A percentile compares a stretch with the other conserved stretches of the same genome.
These are phyloP conservation scores for Nannizzia gypsea DNA, from an alignment of 2,329 filamentous ascomycete genomes.

Conservation along the genomic window DNA sequence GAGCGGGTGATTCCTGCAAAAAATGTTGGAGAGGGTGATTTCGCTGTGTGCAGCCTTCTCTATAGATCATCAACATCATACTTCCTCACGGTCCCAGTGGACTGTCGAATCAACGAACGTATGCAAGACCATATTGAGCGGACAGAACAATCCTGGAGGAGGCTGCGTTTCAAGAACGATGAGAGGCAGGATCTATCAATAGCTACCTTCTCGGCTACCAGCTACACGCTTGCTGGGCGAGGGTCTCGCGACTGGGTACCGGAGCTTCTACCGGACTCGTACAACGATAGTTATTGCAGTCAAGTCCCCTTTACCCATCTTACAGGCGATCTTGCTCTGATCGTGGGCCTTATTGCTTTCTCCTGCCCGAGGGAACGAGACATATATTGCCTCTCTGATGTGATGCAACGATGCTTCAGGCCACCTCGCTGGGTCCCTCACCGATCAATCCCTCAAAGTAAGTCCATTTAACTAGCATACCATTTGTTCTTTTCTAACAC, in stretches of 20 bases:
- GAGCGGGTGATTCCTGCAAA: not conserved
- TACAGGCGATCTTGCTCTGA: constrained; percentile 15
- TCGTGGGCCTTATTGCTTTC: constrained; percentile 18
- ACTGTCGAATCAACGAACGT: constrained; percentile 10
- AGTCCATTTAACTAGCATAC: not conserved
- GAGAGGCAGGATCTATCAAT: constrained; percentile 10
- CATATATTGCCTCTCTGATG: not conserved
- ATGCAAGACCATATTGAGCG: not conserved
- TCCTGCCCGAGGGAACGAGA: constrained; percentile 7
- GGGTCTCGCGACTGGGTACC: constrained; percentile 14
- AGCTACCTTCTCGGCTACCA: constrained; percentile 8
- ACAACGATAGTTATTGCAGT: constrained; percentile 8
- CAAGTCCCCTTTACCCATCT: constrained; percentile 7
- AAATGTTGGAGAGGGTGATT: not conserved
- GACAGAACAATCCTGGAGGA: not conserved
- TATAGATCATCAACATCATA: constrained; percentile 12
- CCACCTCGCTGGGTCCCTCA: constrained; percentile 15
- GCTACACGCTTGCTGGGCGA: constrained; percentile 14
- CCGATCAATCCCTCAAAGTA: constrained; percentile 9
- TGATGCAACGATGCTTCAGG: constrained; percentile 11
- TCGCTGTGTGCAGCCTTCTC: constrained; percentile 13
- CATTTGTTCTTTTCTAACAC: not conserved
- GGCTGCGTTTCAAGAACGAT: not conserved
- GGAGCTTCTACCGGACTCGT: constrained; percentile 16
- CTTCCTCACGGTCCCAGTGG: constrained; percentile 12